A percentile compares a stretch with the other conserved stretches of the same genome.
These are phyloP conservation scores for Leccinum longicurvipes DNA, from an alignment of 768 basidiomycete species.

Conservation along the genomic window DNA sequence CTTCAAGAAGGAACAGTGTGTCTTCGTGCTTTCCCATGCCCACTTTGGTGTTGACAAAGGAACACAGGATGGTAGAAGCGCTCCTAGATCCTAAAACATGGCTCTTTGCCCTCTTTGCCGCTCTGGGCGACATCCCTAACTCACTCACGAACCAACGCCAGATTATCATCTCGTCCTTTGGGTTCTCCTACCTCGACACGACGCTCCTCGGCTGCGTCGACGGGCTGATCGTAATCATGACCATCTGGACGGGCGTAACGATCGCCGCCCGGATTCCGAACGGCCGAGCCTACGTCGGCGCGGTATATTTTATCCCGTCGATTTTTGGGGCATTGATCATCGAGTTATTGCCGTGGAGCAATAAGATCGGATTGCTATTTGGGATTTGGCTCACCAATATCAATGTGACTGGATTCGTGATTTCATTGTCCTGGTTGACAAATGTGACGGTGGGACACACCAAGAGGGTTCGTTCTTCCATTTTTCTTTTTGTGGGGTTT, in stretches of 20 bases:
- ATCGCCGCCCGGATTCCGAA: slow-evolving; percentile 57
- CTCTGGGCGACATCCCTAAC: slow-evolving; percentile 60
- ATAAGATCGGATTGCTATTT: slow-evolving; percentile 65
- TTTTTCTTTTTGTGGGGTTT: too few species aligned
- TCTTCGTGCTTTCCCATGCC: slow-evolving; percentile 4
- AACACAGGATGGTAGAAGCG: slow-evolving; percentile 59
- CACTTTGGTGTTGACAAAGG: neutral
- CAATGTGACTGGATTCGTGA: slow-evolving; percentile 56
- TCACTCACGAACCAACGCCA: slow-evolving; percentile 62
- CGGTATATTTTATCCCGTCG: slow-evolving; percentile 62
- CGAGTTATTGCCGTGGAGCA: slow-evolving; percentile 61
- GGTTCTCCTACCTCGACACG: too few species aligned
- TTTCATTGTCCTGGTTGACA: slow-evolving; percentile 63
- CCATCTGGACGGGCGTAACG: too few species aligned
- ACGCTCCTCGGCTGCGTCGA: too few species aligned
- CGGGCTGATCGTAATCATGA: too few species aligned
- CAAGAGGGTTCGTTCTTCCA: slow-evolving; percentile 55
- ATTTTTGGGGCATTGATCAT: too few species aligned
- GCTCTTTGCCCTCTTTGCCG: slow-evolving; percentile 66
- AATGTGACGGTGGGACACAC: slow-evolving; percentile 69
- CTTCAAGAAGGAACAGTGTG: slow-evolving; percentile 76
- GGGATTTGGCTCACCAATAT: slow-evolving; percentile 38
- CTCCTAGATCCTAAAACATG: too few species aligned
- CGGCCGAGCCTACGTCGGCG: slow-evolving; percentile 57
- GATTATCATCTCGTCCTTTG: too few species aligned